phyloP scores from a whole-genome alignment of 768 basidiomycete species.

The Mrakia hoshinonis region DNA sequence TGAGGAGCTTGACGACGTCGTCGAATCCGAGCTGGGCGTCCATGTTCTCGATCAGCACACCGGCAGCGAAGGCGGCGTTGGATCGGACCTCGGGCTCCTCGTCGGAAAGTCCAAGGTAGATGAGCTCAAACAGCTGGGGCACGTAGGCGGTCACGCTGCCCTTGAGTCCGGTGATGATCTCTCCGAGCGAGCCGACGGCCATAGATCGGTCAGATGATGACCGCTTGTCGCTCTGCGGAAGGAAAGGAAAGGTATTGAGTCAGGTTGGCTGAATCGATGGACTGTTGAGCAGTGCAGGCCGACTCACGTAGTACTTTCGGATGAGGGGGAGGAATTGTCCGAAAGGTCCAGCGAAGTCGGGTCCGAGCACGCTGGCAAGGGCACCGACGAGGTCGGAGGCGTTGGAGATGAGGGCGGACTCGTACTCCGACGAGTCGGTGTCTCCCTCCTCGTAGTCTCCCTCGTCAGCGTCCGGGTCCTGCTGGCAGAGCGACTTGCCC shows the following conservation, averaged over 20 bases:
- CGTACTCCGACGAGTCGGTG: slow-evolving; percentile 64
- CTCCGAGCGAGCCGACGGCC: slow-evolving; percentile 85
- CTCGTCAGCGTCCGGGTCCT: slow-evolving; percentile 88
- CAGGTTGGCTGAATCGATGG: background rate
- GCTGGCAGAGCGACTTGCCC: slow-evolving; percentile 91
- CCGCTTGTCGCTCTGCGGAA: slow-evolving; percentile 56
- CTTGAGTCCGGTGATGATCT: slow-evolving; percentile 90
- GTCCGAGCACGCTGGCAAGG: slow-evolving; percentile 72
- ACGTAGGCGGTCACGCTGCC: slow-evolving; percentile 74
- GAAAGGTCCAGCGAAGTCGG: slow-evolving; percentile 75
- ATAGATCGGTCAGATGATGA: slow-evolving; percentile 86
- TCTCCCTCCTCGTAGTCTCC: slow-evolving; percentile 50
- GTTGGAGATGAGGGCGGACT: slow-evolving; percentile 86
- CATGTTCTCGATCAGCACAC: slow-evolving; percentile 81
- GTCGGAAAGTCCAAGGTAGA: slow-evolving; percentile 73
- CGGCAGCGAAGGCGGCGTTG: slow-evolving; percentile 90
- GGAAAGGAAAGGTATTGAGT: background rate
- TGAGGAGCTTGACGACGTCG: slow-evolving; percentile 69
- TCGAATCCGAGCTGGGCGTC: slow-evolving; percentile 41
- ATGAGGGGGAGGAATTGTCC: slow-evolving; percentile 79
- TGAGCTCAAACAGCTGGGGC: slow-evolving; percentile 64
- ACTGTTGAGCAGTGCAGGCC: background rate
- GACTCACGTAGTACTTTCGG: slow-evolving; percentile 78
- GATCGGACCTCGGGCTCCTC: slow-evolving; percentile 85
- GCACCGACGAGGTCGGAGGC: slow-evolving; percentile 90